Conservation (phyloP, 306 rosid genomes). For the Hippophae rhamnoides region DNA sequence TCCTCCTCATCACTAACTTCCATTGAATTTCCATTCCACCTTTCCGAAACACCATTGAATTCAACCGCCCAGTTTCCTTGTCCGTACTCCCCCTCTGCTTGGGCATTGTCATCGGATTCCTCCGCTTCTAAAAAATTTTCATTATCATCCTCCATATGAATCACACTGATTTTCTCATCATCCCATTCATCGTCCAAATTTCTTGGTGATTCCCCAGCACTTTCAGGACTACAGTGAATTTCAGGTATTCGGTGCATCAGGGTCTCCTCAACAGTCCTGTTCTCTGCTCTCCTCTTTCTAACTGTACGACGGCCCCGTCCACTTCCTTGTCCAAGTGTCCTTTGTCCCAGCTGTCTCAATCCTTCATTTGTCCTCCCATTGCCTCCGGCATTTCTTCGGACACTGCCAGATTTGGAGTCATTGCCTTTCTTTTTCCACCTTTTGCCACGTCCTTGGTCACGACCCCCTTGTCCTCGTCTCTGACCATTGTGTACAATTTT, state of each 20-base stretch:
- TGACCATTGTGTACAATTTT: conserved; percentile 43
- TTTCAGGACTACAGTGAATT: conserved; percentile 31
- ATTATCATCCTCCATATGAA: conserved; percentile 42
- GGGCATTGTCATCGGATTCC: conserved; percentile 78
- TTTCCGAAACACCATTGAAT: conserved; percentile 41
- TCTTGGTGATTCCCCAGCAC: conserved; percentile 52
- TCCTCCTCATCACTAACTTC: conserved; percentile 77
- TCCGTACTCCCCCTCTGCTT: conserved; percentile 67
- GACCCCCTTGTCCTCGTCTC: conserved; percentile 63
- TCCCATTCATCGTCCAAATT: conserved; percentile 71
- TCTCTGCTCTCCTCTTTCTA: conserved; percentile 66
- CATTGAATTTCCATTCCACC: conserved; percentile 51
- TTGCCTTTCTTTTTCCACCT: conserved; percentile 40
- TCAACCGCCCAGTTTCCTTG: conserved; percentile 82
- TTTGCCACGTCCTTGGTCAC: conserved; percentile 63
- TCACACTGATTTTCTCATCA: conserved; percentile 38
- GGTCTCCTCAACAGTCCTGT: conserved; percentile 58
- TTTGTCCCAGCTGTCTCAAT: conserved; percentile 43
- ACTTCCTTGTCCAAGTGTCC: conserved; percentile 51
- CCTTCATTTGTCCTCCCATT: conserved; percentile 37
- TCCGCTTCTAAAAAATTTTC: conserved; percentile 39
- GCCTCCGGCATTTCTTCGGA: conserved; percentile 32
- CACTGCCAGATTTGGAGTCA: conserved; percentile 35
- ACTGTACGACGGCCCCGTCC: conserved; percentile 86
- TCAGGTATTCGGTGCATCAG: conserved; percentile 29